These are phyloP conservation scores for Candida coleopterorum DNA, from an alignment of 805 yeast genomes.

Conservation along the genomic window DNA sequence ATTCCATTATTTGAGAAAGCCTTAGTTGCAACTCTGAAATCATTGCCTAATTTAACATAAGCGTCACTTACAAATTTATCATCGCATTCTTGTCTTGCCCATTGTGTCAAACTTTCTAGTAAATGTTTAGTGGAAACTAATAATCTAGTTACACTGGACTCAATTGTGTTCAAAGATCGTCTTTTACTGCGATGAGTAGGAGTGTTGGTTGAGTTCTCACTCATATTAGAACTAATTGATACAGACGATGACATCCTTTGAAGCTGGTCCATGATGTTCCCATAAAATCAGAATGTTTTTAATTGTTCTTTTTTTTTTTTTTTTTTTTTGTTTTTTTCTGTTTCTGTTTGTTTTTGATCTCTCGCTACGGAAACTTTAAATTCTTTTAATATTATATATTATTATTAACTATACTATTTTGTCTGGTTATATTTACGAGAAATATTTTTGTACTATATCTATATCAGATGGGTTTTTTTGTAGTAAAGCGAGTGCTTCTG, in stretches of 20 bases:
- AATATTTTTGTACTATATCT: constrained; percentile 55
- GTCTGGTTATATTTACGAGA: too few relatives aligned
- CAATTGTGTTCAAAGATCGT: constrained; percentile 49
- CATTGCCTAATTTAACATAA: constrained; percentile 89
- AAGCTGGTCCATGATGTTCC: too few relatives aligned
- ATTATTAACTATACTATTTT: too few relatives aligned
- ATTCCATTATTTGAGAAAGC: constrained; percentile 78
- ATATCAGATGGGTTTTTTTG: constrained; percentile 55
- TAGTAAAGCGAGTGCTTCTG: constrained; percentile 60
- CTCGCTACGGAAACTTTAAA: too few relatives aligned
- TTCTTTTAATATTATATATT: too few relatives aligned
- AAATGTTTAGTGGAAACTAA: constrained; percentile 85
- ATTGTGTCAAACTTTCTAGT: constrained; percentile 78
- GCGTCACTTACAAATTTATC: constrained; percentile 86
- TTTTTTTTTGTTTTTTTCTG: too few relatives aligned
- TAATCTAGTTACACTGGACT: constrained; percentile 71
- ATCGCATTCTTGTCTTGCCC: constrained; percentile 80
- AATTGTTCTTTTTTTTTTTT: too few relatives aligned
- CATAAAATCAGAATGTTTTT: too few relatives aligned
- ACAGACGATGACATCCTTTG: background rate
- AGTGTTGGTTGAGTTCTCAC: background rate
- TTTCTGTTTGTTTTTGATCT: too few relatives aligned
- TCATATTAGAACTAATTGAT: background rate
- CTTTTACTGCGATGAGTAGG: constrained; percentile 10
- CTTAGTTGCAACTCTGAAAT: constrained; percentile 79